Percentiles rank a stretch among this genome's conserved stretches.
Evolutionary conservation across 805 yeast species (phyloP).

Genomic region (Teunomyces pallodes): DNA sequence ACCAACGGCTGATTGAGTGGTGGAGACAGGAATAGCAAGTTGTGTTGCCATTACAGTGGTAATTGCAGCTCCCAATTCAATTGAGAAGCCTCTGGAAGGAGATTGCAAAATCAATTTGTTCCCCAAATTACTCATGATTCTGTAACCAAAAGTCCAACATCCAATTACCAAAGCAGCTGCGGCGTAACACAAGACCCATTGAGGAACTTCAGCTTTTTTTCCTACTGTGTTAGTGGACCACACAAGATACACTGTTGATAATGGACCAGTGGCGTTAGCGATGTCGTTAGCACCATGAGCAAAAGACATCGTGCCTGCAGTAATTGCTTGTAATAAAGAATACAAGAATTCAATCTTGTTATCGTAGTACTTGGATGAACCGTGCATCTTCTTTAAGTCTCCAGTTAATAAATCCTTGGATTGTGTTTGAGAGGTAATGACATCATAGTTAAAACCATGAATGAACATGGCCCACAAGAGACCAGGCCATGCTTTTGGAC

Average conservation of each 20-base stretch:
- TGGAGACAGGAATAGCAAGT: constrained; percentile 67
- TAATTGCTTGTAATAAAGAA: constrained; percentile 65
- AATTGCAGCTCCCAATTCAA: constrained; percentile 76
- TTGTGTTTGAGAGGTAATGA: constrained; percentile 47
- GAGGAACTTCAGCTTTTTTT: constrained; percentile 57
- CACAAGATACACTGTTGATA: constrained; percentile 59
- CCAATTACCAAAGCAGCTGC: constrained; percentile 69
- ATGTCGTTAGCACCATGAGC: constrained; percentile 84
- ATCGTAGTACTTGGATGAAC: constrained; percentile 62
- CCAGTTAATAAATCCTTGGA: constrained; percentile 42
- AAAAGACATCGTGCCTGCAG: constrained; percentile 78
- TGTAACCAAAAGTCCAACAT: constrained; percentile 68
- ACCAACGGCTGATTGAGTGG: constrained; percentile 78
- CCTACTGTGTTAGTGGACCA: constrained; percentile 53
- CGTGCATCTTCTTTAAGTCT: constrained; percentile 50
- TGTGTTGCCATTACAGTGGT: constrained; percentile 76
- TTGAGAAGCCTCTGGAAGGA: constrained; percentile 74
- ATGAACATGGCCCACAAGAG: constrained; percentile 47
- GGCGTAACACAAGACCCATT: constrained; percentile 69
- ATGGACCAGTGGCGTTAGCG: constrained; percentile 75
- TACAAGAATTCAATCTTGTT: constrained; percentile 67
- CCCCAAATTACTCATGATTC: constrained; percentile 68
- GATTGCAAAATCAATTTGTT: constrained; percentile 73
- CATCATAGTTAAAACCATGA: constrained; percentile 67
- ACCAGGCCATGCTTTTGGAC: constrained; percentile 55